Base-by-base conservation (phyloP, 2,329 filamentous ascomycete species). In the Clarireedia homoeocarpa region DNA sequence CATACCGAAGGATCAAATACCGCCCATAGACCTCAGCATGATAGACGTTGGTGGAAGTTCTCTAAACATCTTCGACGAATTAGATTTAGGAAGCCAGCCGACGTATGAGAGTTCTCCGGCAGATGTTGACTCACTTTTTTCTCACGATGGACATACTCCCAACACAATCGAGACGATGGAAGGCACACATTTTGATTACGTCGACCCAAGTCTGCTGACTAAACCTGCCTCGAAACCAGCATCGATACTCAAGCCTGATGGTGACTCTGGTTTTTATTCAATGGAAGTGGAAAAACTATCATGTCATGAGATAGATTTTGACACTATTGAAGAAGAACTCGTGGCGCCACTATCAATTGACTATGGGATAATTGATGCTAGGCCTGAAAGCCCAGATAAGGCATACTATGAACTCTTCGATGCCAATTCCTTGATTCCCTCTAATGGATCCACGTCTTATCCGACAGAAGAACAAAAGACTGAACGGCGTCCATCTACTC, bases 351-450 rank as follows among this genome's bases (percentile, higher is more conserved):
- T 24, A 15, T 20, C 7, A 23, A 38, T 20, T 26, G 42, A 48
- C 10, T 5, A 36, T 39, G 30, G 27, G 4, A 17, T 53, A 42
- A 26, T 27, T n/a, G 45, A 48, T 1, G 23, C 12, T 1, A 30
- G 44, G 48, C 34, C 52, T 4, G 45, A 54, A 17, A 54, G 52
- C n/a, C 52, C 52, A n/a, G 36, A 54, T 42, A 36, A 48, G 27
- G 45, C 52, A 24, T 54, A 54, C 30, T 54, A 54, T 6, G 44
- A 54, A 12, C 45, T 54, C 15, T 54, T 48, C n/a, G 52, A 42
- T 24, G 45, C 52, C 12, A 54, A 54, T 30, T 48, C 52, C 12
- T 27, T 54, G 45, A 54, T 54, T n/a, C 45, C 45, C 14, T 54
- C 44, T 6, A 54, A 54, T 38, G 36, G 39, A 23, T 48, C 34